Percentiles rank a stretch among this genome's conserved stretches.
Conservation (phyloP, 2,329 filamentous ascomycete genomes). For the Blastomyces parvus region DNA sequence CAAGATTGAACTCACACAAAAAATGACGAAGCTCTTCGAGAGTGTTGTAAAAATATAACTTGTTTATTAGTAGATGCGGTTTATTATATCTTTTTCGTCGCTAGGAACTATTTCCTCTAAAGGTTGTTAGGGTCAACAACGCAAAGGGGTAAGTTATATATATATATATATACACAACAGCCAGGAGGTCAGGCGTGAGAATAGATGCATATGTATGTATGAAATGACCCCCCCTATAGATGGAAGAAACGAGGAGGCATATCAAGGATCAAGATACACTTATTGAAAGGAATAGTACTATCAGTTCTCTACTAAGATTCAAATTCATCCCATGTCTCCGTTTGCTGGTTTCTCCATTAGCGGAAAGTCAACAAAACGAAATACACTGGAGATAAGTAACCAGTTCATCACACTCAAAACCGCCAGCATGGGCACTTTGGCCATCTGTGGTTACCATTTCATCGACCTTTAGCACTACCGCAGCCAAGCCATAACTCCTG, state of each 20-base stretch:
- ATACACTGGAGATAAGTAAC: constrained; percentile 32
- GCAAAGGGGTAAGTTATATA: background rate
- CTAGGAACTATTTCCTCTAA: too few relatives aligned
- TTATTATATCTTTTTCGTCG: too few relatives aligned
- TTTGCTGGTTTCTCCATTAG: constrained; percentile 24
- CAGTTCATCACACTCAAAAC: constrained; percentile 55
- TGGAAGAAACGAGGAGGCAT: background rate
- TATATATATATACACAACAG: too few relatives aligned
- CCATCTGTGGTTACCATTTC: constrained; percentile 48
- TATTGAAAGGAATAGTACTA: background rate
- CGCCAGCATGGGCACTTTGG: constrained; percentile 47
- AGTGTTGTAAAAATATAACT: background rate
- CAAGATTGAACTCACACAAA: too few relatives aligned
- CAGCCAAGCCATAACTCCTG: constrained; percentile 33
- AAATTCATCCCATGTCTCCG: background rate
- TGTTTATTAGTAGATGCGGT: too few relatives aligned
- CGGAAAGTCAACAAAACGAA: constrained; percentile 39
- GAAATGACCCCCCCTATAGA: too few relatives aligned
- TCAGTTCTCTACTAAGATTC: background rate
- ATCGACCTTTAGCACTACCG: constrained; percentile 45
- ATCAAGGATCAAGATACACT: background rate
- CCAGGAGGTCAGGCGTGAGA: too few relatives aligned
- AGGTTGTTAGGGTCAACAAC: background rate
- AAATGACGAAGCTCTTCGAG: background rate
- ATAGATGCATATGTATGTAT: too few relatives aligned